These are phyloP conservation scores for Coemansia sp. DNA, from an alignment of 192 early-diverging fungal genomes.

Conservation along the genomic window DNA sequence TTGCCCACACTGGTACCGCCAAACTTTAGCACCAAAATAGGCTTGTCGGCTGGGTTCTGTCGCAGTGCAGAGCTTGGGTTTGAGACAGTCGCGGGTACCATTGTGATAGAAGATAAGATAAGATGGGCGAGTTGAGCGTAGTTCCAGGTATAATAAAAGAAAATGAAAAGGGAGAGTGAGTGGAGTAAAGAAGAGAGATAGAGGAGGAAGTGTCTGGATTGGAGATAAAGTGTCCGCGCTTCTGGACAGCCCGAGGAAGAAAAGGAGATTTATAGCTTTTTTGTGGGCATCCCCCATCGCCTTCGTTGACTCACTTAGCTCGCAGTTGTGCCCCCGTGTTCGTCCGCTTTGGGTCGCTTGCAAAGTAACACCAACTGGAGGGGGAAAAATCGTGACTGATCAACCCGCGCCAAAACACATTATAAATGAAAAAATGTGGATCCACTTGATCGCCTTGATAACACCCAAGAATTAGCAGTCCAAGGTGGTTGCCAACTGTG, in stretches of 20 bases:
- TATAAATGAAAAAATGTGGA: not conserved
- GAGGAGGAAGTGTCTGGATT: not conserved
- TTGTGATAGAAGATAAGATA: not conserved
- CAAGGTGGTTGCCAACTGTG: not conserved
- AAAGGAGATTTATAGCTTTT: constrained; percentile 7
- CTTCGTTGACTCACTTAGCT: not conserved
- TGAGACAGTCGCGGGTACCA: constrained; percentile 12
- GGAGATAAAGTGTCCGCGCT: not conserved
- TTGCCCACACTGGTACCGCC: constrained; percentile 97
- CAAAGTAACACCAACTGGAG: not conserved
- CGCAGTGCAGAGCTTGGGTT: not conserved
- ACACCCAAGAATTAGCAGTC: not conserved
- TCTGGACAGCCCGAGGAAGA: not conserved
- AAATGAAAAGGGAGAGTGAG: not conserved
- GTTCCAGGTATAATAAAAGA: not conserved
- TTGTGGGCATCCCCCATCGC: not conserved
- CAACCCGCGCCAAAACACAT: not conserved
- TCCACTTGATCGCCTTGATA: constrained; percentile 1
- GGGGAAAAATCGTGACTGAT: constrained; percentile 6
- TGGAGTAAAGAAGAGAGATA: not conserved
- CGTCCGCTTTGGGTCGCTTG: not conserved
- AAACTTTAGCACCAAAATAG: constrained; percentile 89
- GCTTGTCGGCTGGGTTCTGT: constrained; percentile 44
- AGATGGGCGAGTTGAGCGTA: not conserved
- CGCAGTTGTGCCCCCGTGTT: not conserved